phyloP scores from a whole-genome alignment of 2,329 filamentous ascomycete genomes.

The Trichoderma atroviride region DNA sequence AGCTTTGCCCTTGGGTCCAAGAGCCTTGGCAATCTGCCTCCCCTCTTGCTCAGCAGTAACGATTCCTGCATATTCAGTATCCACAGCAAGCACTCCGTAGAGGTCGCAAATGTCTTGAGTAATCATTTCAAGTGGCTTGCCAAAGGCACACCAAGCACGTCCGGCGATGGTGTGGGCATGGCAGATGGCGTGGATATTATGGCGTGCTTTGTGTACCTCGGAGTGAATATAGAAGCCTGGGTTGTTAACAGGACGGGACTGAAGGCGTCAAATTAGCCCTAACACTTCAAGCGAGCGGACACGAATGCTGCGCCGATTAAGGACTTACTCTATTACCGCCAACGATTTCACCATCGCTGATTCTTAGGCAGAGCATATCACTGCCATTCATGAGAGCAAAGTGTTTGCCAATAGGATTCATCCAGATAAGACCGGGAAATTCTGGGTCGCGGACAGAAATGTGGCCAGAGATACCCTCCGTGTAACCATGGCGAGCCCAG shows the following conservation, averaged over 20 bases:
- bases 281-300: background rate
- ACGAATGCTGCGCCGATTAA: background rate
- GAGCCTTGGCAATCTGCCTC: conserved; percentile 61
- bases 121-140: conserved; percentile 67
- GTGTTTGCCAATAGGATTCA: conserved; percentile 67
- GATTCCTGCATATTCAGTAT: conserved; percentile 59
- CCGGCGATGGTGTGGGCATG: conserved; percentile 69
- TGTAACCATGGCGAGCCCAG: conserved; percentile 38
- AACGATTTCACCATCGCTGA: conserved; percentile 59
- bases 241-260: conserved; percentile 61
- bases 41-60: conserved; percentile 66
- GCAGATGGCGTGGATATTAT: conserved; percentile 67
- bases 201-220: conserved; percentile 66
- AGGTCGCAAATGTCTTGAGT: conserved; percentile 69
- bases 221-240: conserved; percentile 72
- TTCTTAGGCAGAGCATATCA: conserved; percentile 69
- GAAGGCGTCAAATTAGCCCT: background rate
- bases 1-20: conserved; percentile 61
- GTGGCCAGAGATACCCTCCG: conserved; percentile 50
- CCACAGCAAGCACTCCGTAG: conserved; percentile 63
- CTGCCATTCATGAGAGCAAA: conserved; percentile 67
- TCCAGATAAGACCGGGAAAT: conserved; percentile 66
- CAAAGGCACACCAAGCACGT: conserved; percentile 69
- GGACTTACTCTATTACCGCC: conserved; percentile 57
- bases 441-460: conserved; percentile 70